Conservation (phyloP, 345 rosid genomes). For the Nephelium lappaceum region DNA sequence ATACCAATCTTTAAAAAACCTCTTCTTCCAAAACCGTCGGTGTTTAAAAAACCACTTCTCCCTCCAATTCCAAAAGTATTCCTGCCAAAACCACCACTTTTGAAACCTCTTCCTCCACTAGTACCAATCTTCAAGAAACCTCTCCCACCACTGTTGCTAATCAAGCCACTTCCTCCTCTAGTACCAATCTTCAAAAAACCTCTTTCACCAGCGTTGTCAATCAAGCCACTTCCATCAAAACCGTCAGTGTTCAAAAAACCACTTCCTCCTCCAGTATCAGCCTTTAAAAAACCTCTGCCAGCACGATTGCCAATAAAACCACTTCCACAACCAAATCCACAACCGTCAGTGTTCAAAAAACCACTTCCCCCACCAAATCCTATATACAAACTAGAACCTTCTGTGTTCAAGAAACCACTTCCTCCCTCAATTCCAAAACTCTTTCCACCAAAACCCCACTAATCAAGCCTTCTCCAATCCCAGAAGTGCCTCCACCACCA, state of each 20-base stretch:
- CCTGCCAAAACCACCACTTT: constrained; percentile 12
- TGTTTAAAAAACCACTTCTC: not conserved
- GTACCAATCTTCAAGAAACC: not conserved
- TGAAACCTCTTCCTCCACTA: constrained; percentile 10
- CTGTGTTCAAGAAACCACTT: too few species aligned
- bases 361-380: constrained; percentile 28
- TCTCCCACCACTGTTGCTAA: constrained; percentile 16
- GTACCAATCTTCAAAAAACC: too few species aligned
- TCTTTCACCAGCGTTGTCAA: constrained; percentile 20
- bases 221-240: not conserved
- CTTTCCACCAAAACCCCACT: too few species aligned
- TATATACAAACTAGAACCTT: not conserved
- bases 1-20: not conserved
- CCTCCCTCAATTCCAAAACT: not conserved
- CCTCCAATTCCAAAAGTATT: not conserved
- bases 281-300: not conserved
- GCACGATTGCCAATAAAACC: constrained; percentile 9
- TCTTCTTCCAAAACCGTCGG: constrained; percentile 18
- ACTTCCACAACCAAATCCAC: constrained; percentile 15
- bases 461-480: constrained; percentile 13
- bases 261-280: not conserved
- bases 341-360: constrained; percentile 23
- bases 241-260: constrained; percentile 22
- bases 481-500: constrained; percentile 10
- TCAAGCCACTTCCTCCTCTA: not conserved